These are phyloP conservation scores for Candolleomyces eurysporus DNA, from an alignment of 768 basidiomycete genomes.

Conservation along the genomic window DNA sequence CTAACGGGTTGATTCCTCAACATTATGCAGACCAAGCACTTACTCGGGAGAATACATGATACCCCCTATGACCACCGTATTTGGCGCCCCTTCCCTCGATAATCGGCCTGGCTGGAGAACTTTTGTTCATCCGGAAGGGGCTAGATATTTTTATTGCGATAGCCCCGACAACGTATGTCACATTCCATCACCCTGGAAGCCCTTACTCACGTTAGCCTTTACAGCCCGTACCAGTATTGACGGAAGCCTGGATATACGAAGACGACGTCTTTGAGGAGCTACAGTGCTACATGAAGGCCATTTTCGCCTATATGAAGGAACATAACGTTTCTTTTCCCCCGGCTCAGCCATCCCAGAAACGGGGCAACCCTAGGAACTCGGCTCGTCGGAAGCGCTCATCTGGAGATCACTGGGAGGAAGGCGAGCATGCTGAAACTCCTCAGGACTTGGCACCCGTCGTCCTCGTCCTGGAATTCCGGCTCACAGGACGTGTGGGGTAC, in stretches of 20 bases:
- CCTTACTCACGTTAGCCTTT: not conserved
- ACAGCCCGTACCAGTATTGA: conserved; percentile 17
- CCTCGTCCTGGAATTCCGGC: conserved; percentile 18
- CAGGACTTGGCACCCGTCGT: not conserved
- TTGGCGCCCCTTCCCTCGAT: not conserved
- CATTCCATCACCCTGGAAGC: not conserved
- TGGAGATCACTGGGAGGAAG: no score
- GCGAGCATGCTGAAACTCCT: not conserved
- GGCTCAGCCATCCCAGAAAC: conserved; percentile 9
- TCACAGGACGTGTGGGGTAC: conserved; percentile 29
- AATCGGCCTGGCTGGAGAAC: not conserved
- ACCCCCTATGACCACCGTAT: not conserved
- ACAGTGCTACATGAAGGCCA: conserved; percentile 12
- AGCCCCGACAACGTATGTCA: conserved; percentile 11
- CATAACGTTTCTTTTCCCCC: conserved; percentile 6
- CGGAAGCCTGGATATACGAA: conserved; percentile 25
- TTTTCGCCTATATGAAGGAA: conserved; percentile 13
- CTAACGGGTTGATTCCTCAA: not conserved
- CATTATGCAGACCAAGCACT: not conserved
- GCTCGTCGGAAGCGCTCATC: no score
- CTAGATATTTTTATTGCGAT: conserved; percentile 19
- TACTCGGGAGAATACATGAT: not conserved
- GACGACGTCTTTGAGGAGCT: conserved; percentile 5
- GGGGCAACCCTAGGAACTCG: not conserved
- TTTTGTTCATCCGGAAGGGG: conserved; percentile 24